Evolutionary conservation across 495 filamentous ascomycete genomes (phyloP).

Genomic region (Penicillium cinerascens): DNA sequence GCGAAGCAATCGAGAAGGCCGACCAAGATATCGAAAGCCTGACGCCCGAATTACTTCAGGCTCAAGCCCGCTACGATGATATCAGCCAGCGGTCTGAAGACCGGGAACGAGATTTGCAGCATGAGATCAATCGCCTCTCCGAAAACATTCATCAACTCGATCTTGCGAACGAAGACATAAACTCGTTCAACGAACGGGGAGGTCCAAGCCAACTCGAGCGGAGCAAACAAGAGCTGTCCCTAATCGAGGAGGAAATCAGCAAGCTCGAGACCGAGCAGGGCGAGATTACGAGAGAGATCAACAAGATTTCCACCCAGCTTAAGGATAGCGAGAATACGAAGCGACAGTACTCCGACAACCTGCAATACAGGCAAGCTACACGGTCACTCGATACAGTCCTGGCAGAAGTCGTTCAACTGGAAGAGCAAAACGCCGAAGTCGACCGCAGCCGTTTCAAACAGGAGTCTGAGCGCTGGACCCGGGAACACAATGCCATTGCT

Average conservation of each 20-base stretch:
- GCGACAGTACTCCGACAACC: conserved; percentile 80
- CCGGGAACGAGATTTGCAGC: conserved; percentile 70
- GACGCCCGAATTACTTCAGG: conserved; percentile 67
- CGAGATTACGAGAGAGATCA: conserved; percentile 63
- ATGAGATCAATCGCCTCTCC: conserved; percentile 65
- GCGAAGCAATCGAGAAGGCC: conserved; percentile 58
- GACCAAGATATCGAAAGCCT: conserved; percentile 69
- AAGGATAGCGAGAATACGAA: conserved; percentile 74
- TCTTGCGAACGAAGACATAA: conserved; percentile 70
- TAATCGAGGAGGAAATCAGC: conserved; percentile 60
- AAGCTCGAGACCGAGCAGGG: conserved; percentile 64
- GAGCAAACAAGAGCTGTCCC: conserved; percentile 65
- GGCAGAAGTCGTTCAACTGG: conserved; percentile 69
- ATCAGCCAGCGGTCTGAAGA: conserved; percentile 65
- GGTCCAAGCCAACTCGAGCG: conserved; percentile 67
- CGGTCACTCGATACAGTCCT: conserved; percentile 62
- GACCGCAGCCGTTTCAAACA: conserved; percentile 70
- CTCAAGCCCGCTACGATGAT: conserved; percentile 71
- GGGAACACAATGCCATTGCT: conserved; percentile 56
- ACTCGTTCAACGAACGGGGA: conserved; percentile 71
- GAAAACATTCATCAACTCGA: conserved; percentile 74
- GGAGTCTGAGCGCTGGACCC: conserved; percentile 63
- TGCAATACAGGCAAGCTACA: conserved; percentile 72
- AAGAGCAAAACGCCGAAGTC: conserved; percentile 74
- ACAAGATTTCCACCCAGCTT: conserved; percentile 73